Evolutionary conservation across 176 grass and related monocot species (phyloP), one percentile per base, ranked within the genome.

Genomic region (Oryza nivara): DNA sequence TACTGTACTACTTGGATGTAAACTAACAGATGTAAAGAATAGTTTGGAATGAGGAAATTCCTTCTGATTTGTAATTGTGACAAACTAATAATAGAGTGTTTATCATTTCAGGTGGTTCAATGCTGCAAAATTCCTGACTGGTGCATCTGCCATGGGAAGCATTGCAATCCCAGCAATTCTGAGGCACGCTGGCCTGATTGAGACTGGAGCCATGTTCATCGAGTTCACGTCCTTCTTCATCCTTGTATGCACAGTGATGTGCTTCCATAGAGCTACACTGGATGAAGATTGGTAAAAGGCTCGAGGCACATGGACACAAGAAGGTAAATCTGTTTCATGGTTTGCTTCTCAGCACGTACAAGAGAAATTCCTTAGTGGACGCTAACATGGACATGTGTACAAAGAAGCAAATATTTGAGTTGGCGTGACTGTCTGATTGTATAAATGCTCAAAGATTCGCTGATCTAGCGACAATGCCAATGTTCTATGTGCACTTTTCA

Each of bases 141-240:
- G 96, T 68, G 90, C 88, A 15, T 98, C 96, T 3, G 96, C 96
- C 71, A 85, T 98, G 77, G 96, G 96, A 70, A 98, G 96, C 74
- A 84, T 98, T 6, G 93, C 96, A 3, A 98, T 98, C 79, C 96
- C 96, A 34, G 93, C 91, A 46, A 93, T 98, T 60, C 80, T 95
- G 74, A 91, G 89, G 89, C 96, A 98, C 23, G 96, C 96, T 43
- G 82, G 92, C 41, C 83, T 98, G 65, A 98, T 98, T 12, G 96
- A 98, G 80, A 91, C 87, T 0, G 96, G 96, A 1, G 96, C 96
- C 19, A 98, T 98, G 96, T 90, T 92, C 83, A 98, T 98, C 49
- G 91, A 94, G 79, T 98, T 98, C 86, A 95, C 93, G 0, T 95
- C 96, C 70, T 98, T 98, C 78, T 98, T 98, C 86, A 95, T 98